Percentiles rank a stretch among this genome's conserved stretches.
phyloP scores from a whole-genome alignment of 768 basidiomycete species.

The Leccinellum rugosiceps region DNA sequence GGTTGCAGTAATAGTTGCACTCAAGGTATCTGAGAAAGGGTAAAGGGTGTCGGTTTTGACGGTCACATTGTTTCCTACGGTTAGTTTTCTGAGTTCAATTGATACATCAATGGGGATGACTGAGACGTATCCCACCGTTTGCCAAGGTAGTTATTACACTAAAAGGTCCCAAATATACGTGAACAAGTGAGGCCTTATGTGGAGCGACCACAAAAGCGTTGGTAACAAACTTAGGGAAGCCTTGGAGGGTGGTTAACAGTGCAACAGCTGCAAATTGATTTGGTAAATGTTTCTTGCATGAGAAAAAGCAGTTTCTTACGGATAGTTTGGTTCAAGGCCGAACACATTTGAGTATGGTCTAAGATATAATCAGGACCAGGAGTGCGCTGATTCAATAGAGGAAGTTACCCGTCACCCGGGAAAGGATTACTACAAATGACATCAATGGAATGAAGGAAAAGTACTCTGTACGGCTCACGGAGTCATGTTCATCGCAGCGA shows the following conservation, averaged over 20 bases:
- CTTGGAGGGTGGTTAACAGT: slow-evolving; percentile 54
- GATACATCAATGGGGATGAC: background rate
- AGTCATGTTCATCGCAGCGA: slow-evolving; percentile 53
- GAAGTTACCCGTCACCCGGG: background rate
- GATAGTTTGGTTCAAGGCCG: slow-evolving; percentile 4
- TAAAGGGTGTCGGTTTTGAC: background rate
- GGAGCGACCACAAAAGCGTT: slow-evolving; percentile 41
- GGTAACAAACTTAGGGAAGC: slow-evolving; percentile 52
- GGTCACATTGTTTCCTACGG: background rate
- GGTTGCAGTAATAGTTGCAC: background rate
- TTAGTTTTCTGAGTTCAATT: background rate
- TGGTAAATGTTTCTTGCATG: background rate
- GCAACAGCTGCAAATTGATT: slow-evolving; percentile 36
- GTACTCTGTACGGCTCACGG: slow-evolving; percentile 30
- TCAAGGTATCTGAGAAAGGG: slow-evolving; percentile 1
- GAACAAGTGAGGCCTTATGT: slow-evolving; percentile 42
- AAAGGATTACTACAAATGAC: background rate
- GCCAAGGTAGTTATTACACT: slow-evolving; percentile 34
- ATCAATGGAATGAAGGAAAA: background rate
- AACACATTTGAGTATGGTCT: slow-evolving; percentile 4
- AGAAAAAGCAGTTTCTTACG: background rate
- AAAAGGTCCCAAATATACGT: slow-evolving; percentile 21
- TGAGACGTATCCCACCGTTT: background rate
- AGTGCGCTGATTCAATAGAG: background rate
- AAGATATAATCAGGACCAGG: background rate